Base-by-base conservation (phyloP, 2,329 filamentous ascomycete genomes). In the Didymella pomorum region DNA sequence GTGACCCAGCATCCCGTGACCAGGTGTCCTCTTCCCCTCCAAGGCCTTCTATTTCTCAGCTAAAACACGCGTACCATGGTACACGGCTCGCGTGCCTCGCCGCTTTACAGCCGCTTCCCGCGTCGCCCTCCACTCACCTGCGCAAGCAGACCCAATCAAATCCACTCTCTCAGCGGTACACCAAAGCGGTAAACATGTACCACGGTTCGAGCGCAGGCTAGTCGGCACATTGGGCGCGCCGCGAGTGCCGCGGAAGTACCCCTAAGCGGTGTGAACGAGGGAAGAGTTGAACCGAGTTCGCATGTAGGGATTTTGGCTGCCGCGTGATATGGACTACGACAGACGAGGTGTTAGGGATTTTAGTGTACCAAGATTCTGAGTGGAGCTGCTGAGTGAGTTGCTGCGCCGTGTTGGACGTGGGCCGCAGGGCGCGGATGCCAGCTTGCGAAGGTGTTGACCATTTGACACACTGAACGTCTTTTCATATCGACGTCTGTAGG, bases 301-400 rank as follows among this genome's bases (percentile, higher is more conserved):
- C 12, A 12, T 5, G 33, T 52, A 58, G 48, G 48, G 35, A 48
- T 52, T n/a, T 14, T 8, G 44, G 23, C 16, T 37, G 31, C 50
- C 50, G 56, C 25, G 45, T 53, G 56, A 54, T 33, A 44, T 42
- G 35, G 48, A 21, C 48, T 43, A 44, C 28, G 45, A 46, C 51
- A 46, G 46, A 50, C 25, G 20, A 48, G 31, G 41, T 51, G 56
- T 54, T 58, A 58, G 56, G 45, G 56, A 42, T 51, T 53, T 58
- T 58, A 58, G 56, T 54, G 56, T 58, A 58, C 56, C 56, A 58
- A 53, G 44, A 53, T 49, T 53, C 29, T 29, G 31, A 45, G 56
- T 58, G 56, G 56, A 53, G 56, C 56, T 51, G 47, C 47, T 56
- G 47, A 56, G 53, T 50, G 53, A 50, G 53, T 46, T 28, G 29